Percentiles rank a stretch among this genome's conserved stretches.
Conservation (phyloP, 495 filamentous ascomycete species). For the Aspergillus carlsbadensis region DNA sequence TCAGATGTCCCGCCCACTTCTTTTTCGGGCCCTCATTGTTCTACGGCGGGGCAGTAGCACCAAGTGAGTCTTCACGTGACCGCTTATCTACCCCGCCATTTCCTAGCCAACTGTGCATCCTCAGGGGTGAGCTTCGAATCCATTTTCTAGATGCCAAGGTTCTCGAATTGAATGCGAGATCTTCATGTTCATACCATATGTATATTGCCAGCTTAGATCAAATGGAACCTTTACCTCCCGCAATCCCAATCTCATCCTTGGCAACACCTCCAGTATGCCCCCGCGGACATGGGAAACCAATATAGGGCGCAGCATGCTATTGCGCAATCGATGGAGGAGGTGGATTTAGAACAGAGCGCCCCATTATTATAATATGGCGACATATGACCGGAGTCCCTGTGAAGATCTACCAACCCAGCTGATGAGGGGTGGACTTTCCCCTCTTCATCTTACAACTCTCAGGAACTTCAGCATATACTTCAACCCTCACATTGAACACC, state of each 20-base stretch:
- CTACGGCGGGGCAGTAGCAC: conserved; percentile 21
- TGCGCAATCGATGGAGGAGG: not conserved
- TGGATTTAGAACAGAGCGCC: not conserved
- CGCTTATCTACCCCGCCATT: conserved; percentile 21
- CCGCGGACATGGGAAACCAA: not conserved
- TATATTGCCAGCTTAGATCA: not conserved
- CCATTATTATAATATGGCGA: conserved; percentile 2
- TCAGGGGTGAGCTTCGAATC: too few relatives aligned
- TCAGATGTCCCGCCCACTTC: conserved; percentile 21
- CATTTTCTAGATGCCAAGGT: too few relatives aligned
- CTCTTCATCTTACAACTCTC: not conserved
- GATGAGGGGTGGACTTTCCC: conserved; percentile 15
- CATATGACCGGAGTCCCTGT: not conserved
- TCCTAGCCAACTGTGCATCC: not conserved
- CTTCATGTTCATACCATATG: too few relatives aligned
- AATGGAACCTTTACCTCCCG: too few relatives aligned
- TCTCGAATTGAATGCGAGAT: too few relatives aligned
- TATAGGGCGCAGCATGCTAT: not conserved
- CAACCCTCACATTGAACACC: not conserved
- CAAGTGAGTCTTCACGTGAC: conserved; percentile 25
- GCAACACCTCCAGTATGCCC: too few relatives aligned
- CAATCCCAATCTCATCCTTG: too few relatives aligned
- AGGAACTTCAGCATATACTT: not conserved
- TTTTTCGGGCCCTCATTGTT: conserved; percentile 20
- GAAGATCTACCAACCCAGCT: not conserved